A percentile compares a stretch with the other conserved stretches of the same genome.
Evolutionary conservation across 2,329 filamentous ascomycete species (phyloP).

Genomic region (Dothideomycetes sp.): DNA sequence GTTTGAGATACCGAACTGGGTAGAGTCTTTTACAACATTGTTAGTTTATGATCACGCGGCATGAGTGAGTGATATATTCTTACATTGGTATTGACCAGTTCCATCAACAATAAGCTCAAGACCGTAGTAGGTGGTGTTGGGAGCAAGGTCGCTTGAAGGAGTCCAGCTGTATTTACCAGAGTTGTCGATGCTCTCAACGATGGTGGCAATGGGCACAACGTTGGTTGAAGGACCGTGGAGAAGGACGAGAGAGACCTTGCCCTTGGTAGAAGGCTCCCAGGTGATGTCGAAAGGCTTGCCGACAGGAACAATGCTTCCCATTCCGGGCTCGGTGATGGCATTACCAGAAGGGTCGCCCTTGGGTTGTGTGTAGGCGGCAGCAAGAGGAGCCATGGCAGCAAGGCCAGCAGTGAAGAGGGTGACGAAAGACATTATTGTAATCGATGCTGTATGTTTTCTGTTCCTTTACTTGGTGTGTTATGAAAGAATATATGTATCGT

Average conservation of each 20-base stretch:
- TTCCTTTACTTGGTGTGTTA: neutral
- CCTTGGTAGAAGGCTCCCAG: slow-evolving; percentile 43
- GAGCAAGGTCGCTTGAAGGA: slow-evolving; percentile 37
- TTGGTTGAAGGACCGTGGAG: slow-evolving; percentile 50
- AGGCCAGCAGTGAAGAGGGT: slow-evolving; percentile 45
- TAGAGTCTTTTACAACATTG: slow-evolving; percentile 30
- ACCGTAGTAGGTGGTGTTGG: slow-evolving; percentile 49
- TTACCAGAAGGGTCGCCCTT: slow-evolving; percentile 39
- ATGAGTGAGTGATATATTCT: neutral
- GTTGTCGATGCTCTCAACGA: slow-evolving; percentile 34
- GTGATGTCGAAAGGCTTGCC: slow-evolving; percentile 49
- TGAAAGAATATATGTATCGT: neutral
- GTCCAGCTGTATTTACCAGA: slow-evolving; percentile 48
- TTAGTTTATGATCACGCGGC: neutral
- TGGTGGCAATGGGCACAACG: slow-evolving; percentile 41
- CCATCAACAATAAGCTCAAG: slow-evolving; percentile 52
- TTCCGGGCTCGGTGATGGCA: slow-evolving; percentile 43
- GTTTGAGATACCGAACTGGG: slow-evolving; percentile 53
- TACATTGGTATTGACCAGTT: slow-evolving; percentile 50
- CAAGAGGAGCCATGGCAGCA: slow-evolving; percentile 41
- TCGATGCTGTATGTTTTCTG: neutral
- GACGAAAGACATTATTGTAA: slow-evolving; percentile 16
- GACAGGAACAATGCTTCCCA: slow-evolving; percentile 46
- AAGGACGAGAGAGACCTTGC: slow-evolving; percentile 49
- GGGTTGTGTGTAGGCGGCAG: slow-evolving; percentile 34